These are phyloP conservation scores for Magnusiomyces clavatus DNA, from an alignment of 1,139 yeast genomes.

Conservation along the genomic window DNA sequence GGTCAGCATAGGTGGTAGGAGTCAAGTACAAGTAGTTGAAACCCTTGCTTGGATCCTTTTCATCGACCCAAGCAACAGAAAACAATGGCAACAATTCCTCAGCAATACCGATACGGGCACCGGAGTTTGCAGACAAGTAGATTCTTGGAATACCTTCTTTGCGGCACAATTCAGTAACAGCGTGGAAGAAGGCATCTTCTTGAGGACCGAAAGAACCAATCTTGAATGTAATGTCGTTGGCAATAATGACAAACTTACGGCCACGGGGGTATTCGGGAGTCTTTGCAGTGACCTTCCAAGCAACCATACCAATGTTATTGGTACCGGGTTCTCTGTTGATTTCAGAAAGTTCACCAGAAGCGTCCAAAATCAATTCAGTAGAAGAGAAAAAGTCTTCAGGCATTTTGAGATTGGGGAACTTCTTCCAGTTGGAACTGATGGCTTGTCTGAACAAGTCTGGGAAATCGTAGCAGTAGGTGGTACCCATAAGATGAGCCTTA, in stretches of 20 bases:
- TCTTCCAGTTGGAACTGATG: slow-evolving; percentile 75
- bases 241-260: slow-evolving; percentile 84
- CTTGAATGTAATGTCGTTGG: slow-evolving; percentile 94
- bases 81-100: slow-evolving; percentile 86
- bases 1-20: slow-evolving; percentile 53
- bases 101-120: slow-evolving; percentile 97
- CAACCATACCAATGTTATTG: slow-evolving; percentile 94
- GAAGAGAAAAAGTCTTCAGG: slow-evolving; percentile 76
- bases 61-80: slow-evolving; percentile 90
- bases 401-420: slow-evolving; percentile 40
- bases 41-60: slow-evolving; percentile 69
- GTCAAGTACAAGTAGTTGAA: slow-evolving; percentile 81
- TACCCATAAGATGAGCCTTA: slow-evolving; percentile 96
- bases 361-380: slow-evolving; percentile 75
- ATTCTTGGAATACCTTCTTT: slow-evolving; percentile 88
- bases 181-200: slow-evolving; percentile 85
- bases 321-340: slow-evolving; percentile 95
- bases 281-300: slow-evolving; percentile 81
- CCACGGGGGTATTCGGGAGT: slow-evolving; percentile 98
- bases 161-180: slow-evolving; percentile 88
- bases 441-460: slow-evolving; percentile 98
- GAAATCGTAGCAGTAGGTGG: slow-evolving; percentile 96
- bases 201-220: slow-evolving; percentile 99
- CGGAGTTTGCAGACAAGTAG: slow-evolving; percentile 94
- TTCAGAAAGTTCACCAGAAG: slow-evolving; percentile 66